Evolutionary conservation across 106 monocot genomes (phyloP), one percentile per base, ranked within the genome.

Genomic region (Allium sativum): DNA sequence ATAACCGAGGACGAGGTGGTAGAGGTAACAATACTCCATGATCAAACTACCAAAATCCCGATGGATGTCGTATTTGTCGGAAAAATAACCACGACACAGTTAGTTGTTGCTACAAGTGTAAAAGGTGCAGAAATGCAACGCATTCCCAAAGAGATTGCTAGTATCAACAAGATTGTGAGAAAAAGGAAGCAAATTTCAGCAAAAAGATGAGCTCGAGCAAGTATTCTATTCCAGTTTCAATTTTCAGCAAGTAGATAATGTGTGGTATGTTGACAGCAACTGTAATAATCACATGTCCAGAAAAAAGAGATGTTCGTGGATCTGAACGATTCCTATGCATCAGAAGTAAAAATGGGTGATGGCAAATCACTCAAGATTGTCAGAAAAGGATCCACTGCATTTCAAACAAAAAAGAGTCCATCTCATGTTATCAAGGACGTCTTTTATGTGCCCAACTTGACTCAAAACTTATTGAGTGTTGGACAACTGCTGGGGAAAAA

Each of bases 201-300:
- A 59, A 59, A 13, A 3, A 16, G 10, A 61, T 42, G 59, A 59
- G 42, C 0, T 0, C 0, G 12, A 61, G 44, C 43, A 61, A 18
- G 9, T 61, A 19, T 61, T 61, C 44, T 61, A 61, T 17, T 61
- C 45, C 18, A 43, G 45, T 61, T 43, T 61, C 18, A 18, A 61
- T 45, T 10, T 43, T 10, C 7, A 61, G 20, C 10, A 16, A 17
- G 15, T 18, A 4, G 2, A 13, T 18, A 18, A 9, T 45, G 9
- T 0, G 5, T 61, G 61, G 44, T 61, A 61, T 61, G 12, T 44
- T 7, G 8, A 68, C 17, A 68, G 46, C 46, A 45, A 56, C 1
- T 68, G 44, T 44, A 68, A 21, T 14, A 68, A 68, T 15, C 68
- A 68, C 40, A 56, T 57, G 44, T 56, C 22, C 45, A 15, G 57